Percentiles rank a stretch among this genome's conserved stretches.
These are phyloP conservation scores for Fennellomyces sp. DNA, from an alignment of 371 early-diverging fungal species.

Conservation along the genomic window DNA sequence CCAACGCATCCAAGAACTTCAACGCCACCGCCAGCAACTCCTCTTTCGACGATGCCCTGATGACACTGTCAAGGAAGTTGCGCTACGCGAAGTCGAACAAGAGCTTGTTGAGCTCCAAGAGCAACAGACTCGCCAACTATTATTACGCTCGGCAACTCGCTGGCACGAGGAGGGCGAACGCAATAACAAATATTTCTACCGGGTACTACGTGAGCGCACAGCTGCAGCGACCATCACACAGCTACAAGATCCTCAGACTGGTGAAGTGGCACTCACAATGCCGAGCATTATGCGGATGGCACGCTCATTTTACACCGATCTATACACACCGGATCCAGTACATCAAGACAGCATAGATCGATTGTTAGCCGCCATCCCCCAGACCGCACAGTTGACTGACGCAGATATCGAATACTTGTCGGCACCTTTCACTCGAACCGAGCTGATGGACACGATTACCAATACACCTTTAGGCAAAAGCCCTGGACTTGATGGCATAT, in stretches of 20 bases:
- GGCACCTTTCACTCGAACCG: too few species aligned
- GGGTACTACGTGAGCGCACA: slow-evolving; percentile 8
- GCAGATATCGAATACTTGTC: too few species aligned
- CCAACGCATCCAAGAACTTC: background rate
- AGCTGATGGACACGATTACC: too few species aligned
- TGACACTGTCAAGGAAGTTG: too few species aligned
- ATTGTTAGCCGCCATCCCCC: background rate
- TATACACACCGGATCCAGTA: slow-evolving; percentile 10
- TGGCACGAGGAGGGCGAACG: slow-evolving; percentile 33
- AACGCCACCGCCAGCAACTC: too few species aligned
- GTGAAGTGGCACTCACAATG: background rate
- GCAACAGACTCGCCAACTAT: slow-evolving; percentile 1
- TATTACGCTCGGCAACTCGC: slow-evolving; percentile 9
- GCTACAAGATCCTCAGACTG: background rate
- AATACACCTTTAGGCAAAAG: too few species aligned
- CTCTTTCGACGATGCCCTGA: too few species aligned
- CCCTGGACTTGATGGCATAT: too few species aligned
- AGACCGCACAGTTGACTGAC: background rate
- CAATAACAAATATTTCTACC: slow-evolving; percentile 28
- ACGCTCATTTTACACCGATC: background rate
- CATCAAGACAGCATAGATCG: background rate
- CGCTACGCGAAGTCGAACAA: background rate
- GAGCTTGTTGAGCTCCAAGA: background rate
- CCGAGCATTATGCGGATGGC: background rate
- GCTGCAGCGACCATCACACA: slow-evolving; percentile 10